Percentiles rank a stretch among this genome's conserved stretches.
Conservation (phyloP, 495 filamentous ascomycete species). For the Podospora pseudocomata region DNA sequence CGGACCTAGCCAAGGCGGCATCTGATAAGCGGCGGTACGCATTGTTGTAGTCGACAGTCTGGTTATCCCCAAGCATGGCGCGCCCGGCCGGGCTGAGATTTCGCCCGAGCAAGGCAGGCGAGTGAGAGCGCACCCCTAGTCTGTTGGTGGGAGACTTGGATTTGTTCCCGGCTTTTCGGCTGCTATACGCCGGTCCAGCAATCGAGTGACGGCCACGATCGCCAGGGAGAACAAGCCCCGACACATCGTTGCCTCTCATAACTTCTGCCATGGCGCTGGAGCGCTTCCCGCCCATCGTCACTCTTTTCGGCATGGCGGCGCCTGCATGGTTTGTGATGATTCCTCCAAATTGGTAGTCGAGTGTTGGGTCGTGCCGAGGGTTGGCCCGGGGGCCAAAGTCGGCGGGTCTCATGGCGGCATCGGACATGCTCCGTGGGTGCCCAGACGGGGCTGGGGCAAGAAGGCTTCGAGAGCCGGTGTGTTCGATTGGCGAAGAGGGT, state of each 20-base stretch:
- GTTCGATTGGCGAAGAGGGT: constrained; percentile 41
- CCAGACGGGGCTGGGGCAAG: background rate
- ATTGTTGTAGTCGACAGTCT: constrained; percentile 54
- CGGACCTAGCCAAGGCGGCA: constrained; percentile 54
- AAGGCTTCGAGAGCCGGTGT: constrained; percentile 2
- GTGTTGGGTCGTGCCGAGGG: constrained; percentile 39
- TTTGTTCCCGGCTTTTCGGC: constrained; percentile 44
- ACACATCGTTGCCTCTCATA: constrained; percentile 45
- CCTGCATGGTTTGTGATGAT: constrained; percentile 48
- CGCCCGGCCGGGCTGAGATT: constrained; percentile 39
- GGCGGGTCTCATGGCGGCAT: constrained; percentile 42
- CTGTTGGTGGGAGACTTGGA: constrained; percentile 59
- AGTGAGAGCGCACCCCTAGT: constrained; percentile 55
- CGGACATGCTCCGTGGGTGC: constrained; percentile 51
- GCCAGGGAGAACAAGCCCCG: constrained; percentile 41
- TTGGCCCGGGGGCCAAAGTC: constrained; percentile 39
- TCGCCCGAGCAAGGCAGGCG: constrained; percentile 48
- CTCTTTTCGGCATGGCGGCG: constrained; percentile 41
- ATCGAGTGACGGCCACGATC: constrained; percentile 46
- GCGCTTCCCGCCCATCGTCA: constrained; percentile 40
- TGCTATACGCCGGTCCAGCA: constrained; percentile 35
- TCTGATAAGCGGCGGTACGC: constrained; percentile 64
- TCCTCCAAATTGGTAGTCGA: constrained; percentile 52
- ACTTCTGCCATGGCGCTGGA: constrained; percentile 46
- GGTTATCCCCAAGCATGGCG: constrained; percentile 48